A percentile compares a stretch with the other conserved stretches of the same genome.
Conservation (phyloP, 805 yeast species). For the Lachancea mirantina region DNA sequence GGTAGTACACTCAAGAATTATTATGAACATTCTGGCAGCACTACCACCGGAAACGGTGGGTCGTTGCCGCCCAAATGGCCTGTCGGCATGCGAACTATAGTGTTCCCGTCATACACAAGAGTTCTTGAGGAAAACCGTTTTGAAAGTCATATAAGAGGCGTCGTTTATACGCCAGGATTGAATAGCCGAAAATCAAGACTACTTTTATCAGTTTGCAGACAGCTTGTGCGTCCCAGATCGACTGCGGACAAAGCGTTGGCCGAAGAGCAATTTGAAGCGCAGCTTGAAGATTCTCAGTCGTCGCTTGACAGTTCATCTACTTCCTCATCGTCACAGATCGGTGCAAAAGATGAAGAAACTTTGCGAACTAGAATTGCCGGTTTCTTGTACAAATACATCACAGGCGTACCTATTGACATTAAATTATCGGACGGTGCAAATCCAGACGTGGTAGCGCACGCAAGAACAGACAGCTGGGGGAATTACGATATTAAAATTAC, state of each 20-base stretch:
- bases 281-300: conserved; percentile 7
- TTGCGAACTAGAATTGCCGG: conserved; percentile 61
- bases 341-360: conserved; percentile 25
- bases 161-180: conserved; percentile 60
- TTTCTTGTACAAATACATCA: conserved; percentile 61
- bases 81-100: conserved; percentile 49
- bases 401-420: conserved; percentile 47
- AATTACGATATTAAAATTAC: conserved; percentile 48
- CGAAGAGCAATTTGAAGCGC: conserved; percentile 32
- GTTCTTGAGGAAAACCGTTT: conserved; percentile 31
- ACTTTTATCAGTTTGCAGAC: conserved; percentile 60
- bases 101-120: conserved; percentile 53
- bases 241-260: conserved; percentile 25
- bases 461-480: conserved; percentile 60
- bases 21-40: conserved; percentile 6
- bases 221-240: conserved; percentile 28
- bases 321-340: conserved; percentile 6
- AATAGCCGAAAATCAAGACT: conserved; percentile 65
- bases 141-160: conserved; percentile 63
- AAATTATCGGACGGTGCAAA: conserved; percentile 40
- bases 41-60: conserved; percentile 4
- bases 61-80: conserved; percentile 34
- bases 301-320: conserved; percentile 24
- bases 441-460: conserved; percentile 29
- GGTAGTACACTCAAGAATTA: conserved; percentile 16